Base-by-base conservation (phyloP, 2,329 filamentous ascomycete species). In the Pleurostoma richardsiae region DNA sequence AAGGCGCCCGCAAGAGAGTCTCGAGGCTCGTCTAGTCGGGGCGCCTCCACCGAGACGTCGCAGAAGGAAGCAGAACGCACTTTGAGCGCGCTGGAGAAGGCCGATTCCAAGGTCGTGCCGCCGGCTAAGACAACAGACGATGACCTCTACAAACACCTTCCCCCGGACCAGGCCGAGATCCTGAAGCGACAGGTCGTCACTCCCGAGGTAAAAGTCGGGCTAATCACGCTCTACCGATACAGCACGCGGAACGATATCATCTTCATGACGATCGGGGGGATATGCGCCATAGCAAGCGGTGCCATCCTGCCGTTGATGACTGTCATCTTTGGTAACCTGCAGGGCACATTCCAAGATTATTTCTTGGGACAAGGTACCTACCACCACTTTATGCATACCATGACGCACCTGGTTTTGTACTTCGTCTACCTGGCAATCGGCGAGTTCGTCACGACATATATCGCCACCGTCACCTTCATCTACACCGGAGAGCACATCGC, bases 401-500 rank as follows among this genome's bases (percentile, higher is more conserved):
- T 95, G 56, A 69, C 69, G 6, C 71, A 74, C 40, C 79, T 85
- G 56, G 86, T 90, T 8, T 68, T 95, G 33, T 95, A 95, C 66
- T 94, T 95, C 54, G 70, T 96, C 31, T 95, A 95, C 63, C 77
- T 96, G 41, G 90, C 80, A 40, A 82, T 95, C 48, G 90, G 76
- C 52, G 86, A 91, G 60, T 95, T 95, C 54, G 67, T 88, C 41
- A 83, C 84, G 3, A 79, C 85, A 40, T 95, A 95, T 63, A 72
- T 95, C 49, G 78, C 82, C 28, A 96, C 91, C 0, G 83, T 95
- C 19, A 88, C 89, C 26, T 96, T 95, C 70, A 95, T 96, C 56
- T 96, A 90, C 59, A 85, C 83, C 0, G 88, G 88, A 47, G 88
- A 92, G 64, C 85, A 90, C 59, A 82, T 91, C 60, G 83, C 83